Evolutionary conservation across 1,284 basidiomycete species (phyloP).

Genomic region (Puccinia triticina): DNA sequence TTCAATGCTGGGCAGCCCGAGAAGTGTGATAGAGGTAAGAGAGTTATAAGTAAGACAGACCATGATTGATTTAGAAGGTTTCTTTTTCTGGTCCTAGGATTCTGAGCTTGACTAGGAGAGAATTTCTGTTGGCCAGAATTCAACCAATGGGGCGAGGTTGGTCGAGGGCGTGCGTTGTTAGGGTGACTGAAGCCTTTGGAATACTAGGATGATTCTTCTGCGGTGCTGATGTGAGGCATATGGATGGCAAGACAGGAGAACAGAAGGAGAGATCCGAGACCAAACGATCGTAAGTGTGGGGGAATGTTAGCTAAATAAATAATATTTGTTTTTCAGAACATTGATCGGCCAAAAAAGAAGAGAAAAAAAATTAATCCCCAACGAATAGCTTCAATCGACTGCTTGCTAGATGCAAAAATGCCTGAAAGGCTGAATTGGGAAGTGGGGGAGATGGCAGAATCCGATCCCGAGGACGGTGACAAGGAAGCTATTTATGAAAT

Average conservation of each 20-base stretch:
- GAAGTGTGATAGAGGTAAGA: too few species aligned
- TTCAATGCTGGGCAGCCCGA: not conserved
- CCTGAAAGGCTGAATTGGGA: not conserved
- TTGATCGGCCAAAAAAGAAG: not conserved
- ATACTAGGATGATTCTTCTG: not conserved
- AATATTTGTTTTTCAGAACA: not conserved
- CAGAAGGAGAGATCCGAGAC: not conserved
- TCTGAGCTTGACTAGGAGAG: not conserved
- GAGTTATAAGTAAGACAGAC: not conserved
- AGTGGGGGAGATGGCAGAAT: not conserved
- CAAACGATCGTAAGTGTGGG: constrained; percentile 17
- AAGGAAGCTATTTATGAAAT: not conserved
- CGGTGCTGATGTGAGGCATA: not conserved
- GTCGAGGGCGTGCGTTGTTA: not conserved
- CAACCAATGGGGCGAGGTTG: not conserved
- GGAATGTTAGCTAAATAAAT: not conserved
- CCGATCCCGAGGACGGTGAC: not conserved
- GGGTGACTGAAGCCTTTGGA: not conserved
- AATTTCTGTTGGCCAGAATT: not conserved
- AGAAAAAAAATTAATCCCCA: too few species aligned
- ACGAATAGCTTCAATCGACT: too few species aligned
- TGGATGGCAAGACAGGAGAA: not conserved
- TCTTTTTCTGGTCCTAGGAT: not conserved
- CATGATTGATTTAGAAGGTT: not conserved
- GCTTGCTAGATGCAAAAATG: not conserved